Base-by-base conservation (phyloP, 495 filamentous ascomycete genomes). In the Penicillium herquei region DNA sequence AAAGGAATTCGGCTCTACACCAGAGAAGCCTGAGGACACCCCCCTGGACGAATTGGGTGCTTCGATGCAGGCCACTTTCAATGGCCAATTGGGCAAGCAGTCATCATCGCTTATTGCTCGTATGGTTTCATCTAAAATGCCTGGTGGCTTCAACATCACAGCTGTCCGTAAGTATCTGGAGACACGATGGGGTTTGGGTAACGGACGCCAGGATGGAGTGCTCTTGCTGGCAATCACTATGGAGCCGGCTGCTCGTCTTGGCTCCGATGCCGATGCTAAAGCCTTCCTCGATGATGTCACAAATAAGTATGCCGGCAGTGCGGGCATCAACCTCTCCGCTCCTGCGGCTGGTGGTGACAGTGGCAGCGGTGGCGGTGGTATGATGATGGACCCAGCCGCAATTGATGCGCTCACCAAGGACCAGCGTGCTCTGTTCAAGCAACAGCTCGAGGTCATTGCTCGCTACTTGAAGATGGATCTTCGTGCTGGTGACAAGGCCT, bases 361-460 rank as follows among this genome's bases (percentile, higher is more conserved):
- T 41, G 91, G 85, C 48, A 84, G 73, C 52, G 86, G 83, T 37
- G 84, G 78, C 39, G 87, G 84, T 51, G 81, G 78, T 53, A 98
- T 99, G 94, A 93, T 97, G 87, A 97, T 99, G 95, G 94, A 98
- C 58, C 95, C 95, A 3, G 94, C 94, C 17, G 94, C 94, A 33
- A 86, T 98, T 58, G 95, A 98, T 74, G 94, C 95, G 13, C 78
- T 98, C 52, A 99, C 94, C 56, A 97, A 96, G 73, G 93, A 97
- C 65, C 95, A 99, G 68, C 82, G 84, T 51, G 87, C 90, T 13
- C 75, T 98, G 12, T 98, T 98, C 86, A 97, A 96, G 77, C 92
- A 98, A 64, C 94, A 99, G 62, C 78, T 98, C 10, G 94, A 99
- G 76, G 78, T 96, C 7, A 89, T 96, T 62, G 94, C 95, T 7